Base-by-base conservation (phyloP, 164 flowering plant genomes). In the Liquidambar formosana region DNA sequence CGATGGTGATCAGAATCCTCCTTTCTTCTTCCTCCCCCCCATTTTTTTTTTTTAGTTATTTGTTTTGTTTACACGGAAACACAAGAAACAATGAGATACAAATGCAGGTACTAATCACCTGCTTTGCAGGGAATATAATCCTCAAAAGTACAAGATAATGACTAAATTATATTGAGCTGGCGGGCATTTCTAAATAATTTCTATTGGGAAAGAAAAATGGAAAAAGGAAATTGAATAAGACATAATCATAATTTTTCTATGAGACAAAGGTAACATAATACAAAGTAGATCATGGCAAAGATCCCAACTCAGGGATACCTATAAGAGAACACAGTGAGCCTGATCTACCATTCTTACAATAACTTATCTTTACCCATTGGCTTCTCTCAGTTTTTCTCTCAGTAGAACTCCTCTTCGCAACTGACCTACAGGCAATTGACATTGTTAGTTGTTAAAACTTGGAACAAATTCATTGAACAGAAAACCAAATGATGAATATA, bases 201-300 rank as follows among this genome's bases (percentile, higher is more conserved):
- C 77, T 70, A 58, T 68, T 25, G 62, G 67, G n/a, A 72, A 58
- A 9, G 23, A 26, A 27, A 60, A 45, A 64, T 38, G 19, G 41
- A 33, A 27, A 43, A 58, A 19, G 33, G 61, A 18, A 44, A 64
- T 58, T 58, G 57, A 68, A 47, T 46, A 57, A 41, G 69, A 73
- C 64, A 70, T 79, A 26, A 61, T 49, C 57, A 65, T 65, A 67
- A 49, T 70, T 73, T 77, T 80, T 77, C 84, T 84, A 78, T 84
- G 71, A 73, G 68, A 81, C 77, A 75, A 66, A 73, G 76, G 72
- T 72, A 48, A 62, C 82, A 82, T 78, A 49, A 61, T 77, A 84
- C 82, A 84, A 75, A 49, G 79, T 71, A 65, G 75, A 75, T 67
- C 78, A 62, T 67, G 45, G 74, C 69, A 51, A 48, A 18, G 76